Evolutionary conservation across 2,329 filamentous ascomycete genomes (phyloP), one percentile per base, ranked within the genome.

Genomic region (Clonostachys rosea): DNA sequence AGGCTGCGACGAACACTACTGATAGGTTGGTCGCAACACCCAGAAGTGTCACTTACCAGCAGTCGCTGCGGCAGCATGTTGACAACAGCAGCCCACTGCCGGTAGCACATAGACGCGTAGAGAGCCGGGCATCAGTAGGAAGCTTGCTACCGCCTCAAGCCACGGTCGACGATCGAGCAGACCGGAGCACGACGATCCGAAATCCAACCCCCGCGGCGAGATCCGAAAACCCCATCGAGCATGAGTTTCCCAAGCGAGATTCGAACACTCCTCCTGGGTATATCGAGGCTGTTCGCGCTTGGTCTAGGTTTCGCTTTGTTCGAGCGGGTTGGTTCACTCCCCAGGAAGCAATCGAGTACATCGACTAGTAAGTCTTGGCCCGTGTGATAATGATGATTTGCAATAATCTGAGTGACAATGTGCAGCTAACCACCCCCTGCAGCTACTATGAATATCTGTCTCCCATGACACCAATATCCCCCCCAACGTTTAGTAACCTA

Each of bases 281-380:
- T 55, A 70, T 78, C 40, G 81, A 87, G 49, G 91, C 91, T 1
- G 70, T 96, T 50, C 84, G 83, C 58, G 87, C 90, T n/a, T 99
- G 94, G 94, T 83, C 86, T 3, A 78, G 90, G 52, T 91, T 96
- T 63, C 85, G 91, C 40, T 97, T 97, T 62, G 92, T 97, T n/a
- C 84, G 91, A 46, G 91, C 91, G 9, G 94, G 94, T 10, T 97
- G 92, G 92, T 94, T 99, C 64, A 95, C 91, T 0, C 88, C 92
- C 1, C 84, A 88, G 54, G 94, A 99, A 67, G 92, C 90, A 18
- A 91, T 97, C 64, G 84, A 86, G 40, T 97, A 97, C 60, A 89
- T 99, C 52, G 86, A 91, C 62, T 97, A 97, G 85, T 89, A 76
- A 59, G 82, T 69, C 35, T 16, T 14, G 37, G 24, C 24, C 24